Percentiles rank a stretch among this genome's conserved stretches.
Evolutionary conservation across 164 flowering plant species (phyloP).

Genomic region (Magnolia changhungtana): DNA sequence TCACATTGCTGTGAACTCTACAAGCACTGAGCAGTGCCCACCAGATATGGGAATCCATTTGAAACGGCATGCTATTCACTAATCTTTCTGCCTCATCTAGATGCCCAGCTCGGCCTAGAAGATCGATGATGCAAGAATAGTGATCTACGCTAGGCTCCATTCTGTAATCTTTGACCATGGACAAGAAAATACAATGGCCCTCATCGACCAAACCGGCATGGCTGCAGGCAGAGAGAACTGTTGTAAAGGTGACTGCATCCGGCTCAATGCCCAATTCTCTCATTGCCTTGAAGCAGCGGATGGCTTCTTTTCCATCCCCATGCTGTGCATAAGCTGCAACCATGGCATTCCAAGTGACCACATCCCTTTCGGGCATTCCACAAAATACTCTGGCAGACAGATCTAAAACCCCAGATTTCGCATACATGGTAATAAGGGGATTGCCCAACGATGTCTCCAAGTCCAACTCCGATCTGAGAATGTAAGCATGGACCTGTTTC

Average conservation of each 20-base stretch:
- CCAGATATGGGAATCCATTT: slow-evolving; percentile 36
- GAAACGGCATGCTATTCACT: slow-evolving; percentile 24
- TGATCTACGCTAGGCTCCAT: slow-evolving; percentile 52
- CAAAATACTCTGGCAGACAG: slow-evolving; percentile 43
- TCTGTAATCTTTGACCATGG: slow-evolving; percentile 46
- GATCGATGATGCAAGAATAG: slow-evolving; percentile 54
- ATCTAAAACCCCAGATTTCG: slow-evolving; percentile 52
- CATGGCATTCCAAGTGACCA: slow-evolving; percentile 55
- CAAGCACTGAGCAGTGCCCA: slow-evolving; percentile 68
- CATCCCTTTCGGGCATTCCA: slow-evolving; percentile 39
- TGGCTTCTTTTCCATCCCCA: slow-evolving; percentile 58
- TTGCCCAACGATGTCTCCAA: slow-evolving; percentile 42
- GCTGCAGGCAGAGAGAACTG: slow-evolving; percentile 68
- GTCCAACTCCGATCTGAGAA: slow-evolving; percentile 31
- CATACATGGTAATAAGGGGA: slow-evolving; percentile 55
- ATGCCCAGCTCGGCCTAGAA: slow-evolving; percentile 54
- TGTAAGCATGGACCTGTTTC: slow-evolving; percentile 57
- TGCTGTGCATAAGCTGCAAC: slow-evolving; percentile 63
- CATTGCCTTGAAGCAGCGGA: slow-evolving; percentile 41
- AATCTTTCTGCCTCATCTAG: slow-evolving; percentile 53
- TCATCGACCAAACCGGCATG: slow-evolving; percentile 62
- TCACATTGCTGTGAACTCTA: slow-evolving; percentile 52
- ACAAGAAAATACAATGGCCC: slow-evolving; percentile 42
- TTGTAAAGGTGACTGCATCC: slow-evolving; percentile 57
- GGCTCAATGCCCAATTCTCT: slow-evolving; percentile 30